A percentile compares a stretch with the other conserved stretches of the same genome.
These are phyloP conservation scores for Amanita polypyramis DNA, from an alignment of 768 basidiomycete species.

Conservation along the genomic window DNA sequence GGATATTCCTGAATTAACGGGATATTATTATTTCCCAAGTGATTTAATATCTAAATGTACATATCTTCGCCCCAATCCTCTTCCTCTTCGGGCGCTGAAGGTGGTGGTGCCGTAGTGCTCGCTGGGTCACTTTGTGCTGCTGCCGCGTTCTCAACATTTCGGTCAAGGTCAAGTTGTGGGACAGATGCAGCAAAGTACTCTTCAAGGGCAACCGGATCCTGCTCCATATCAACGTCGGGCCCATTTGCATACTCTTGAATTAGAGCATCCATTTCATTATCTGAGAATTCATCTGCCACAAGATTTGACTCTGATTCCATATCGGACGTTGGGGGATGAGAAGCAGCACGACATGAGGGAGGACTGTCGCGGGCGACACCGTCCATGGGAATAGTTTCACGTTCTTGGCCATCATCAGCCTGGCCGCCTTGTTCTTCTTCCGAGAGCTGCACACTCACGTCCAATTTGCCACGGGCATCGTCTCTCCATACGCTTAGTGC, in stretches of 20 bases:
- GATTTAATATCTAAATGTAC: conserved; percentile 4
- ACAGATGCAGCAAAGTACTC: not conserved
- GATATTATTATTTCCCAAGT: not conserved
- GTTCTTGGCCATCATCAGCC: conserved; percentile 11
- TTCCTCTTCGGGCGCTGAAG: not conserved
- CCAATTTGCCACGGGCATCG: conserved; percentile 34
- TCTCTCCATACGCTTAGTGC: conserved; percentile 71
- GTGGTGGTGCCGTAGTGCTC: not conserved
- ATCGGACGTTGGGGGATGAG: conserved; percentile 31
- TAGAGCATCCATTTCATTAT: conserved; percentile 32
- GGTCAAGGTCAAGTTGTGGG: not conserved
- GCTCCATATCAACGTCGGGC: not conserved
- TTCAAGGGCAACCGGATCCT: conserved; percentile 3
- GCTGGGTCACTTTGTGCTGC: not conserved
- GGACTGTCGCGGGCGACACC: conserved; percentile 22
- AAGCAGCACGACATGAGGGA: conserved; percentile 21
- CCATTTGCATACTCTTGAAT: conserved; percentile 3
- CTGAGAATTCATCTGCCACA: conserved; percentile 18
- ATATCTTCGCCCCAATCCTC: conserved; percentile 8
- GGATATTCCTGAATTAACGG: conserved; percentile 4
- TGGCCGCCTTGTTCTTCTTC: conserved; percentile 11
- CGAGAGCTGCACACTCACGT: conserved; percentile 13
- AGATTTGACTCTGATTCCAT: conserved; percentile 18
- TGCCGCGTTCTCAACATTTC: not conserved
- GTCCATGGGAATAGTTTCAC: conserved; percentile 11